Evolutionary conservation across 257 asterid genomes (phyloP).

Genomic region (Cruciata laevipes): DNA sequence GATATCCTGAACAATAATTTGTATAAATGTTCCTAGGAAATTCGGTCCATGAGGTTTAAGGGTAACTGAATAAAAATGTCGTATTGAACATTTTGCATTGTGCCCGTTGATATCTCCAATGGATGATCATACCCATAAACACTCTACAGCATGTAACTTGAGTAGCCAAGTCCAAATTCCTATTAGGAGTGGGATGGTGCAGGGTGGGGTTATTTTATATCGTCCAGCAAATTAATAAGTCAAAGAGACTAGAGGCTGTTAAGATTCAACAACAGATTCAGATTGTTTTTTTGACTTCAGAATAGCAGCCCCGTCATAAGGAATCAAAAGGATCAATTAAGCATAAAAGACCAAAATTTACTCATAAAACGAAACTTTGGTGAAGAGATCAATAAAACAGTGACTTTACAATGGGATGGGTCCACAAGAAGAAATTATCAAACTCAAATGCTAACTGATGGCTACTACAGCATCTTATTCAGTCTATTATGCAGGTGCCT

Average conservation of each 20-base stretch:
- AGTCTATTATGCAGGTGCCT: background rate
- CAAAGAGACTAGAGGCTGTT: background rate
- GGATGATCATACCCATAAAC: background rate
- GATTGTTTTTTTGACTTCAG: slow-evolving; percentile 2
- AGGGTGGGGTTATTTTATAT: background rate
- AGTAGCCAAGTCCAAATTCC: background rate
- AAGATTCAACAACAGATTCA: background rate
- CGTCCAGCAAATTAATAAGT: background rate
- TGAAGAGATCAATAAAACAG: background rate
- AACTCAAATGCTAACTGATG: background rate
- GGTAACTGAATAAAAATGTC: background rate
- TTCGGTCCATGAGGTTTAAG: background rate
- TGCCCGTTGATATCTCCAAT: background rate
- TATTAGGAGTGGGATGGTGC: background rate
- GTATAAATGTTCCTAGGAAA: background rate
- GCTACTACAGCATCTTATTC: background rate
- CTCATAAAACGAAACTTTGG: background rate
- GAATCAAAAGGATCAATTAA: background rate
- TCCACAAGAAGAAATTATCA: background rate
- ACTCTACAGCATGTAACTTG: background rate
- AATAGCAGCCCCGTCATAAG: background rate
- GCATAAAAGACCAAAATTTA: background rate
- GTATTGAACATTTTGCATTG: background rate
- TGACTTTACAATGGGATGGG: background rate
- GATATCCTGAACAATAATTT: background rate